Percentiles rank a stretch among this genome's conserved stretches.
Conservation (phyloP, 2,329 filamentous ascomycete genomes). For the Colletotrichum falcatum region DNA sequence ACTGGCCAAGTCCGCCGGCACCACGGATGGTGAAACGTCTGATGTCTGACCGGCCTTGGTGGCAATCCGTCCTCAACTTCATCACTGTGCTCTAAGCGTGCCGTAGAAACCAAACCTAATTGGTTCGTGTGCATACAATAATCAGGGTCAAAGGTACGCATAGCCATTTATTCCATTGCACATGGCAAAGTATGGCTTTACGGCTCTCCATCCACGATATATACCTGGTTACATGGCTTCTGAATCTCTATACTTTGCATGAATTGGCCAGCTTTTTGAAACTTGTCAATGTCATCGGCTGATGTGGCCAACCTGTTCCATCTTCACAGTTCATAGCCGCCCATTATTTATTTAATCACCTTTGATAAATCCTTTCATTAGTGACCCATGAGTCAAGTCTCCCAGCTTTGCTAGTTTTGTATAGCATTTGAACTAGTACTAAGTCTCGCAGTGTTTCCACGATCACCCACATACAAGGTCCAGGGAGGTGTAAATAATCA, state of each 20-base stretch:
- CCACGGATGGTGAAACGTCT: slow-evolving; percentile 33
- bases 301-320: neutral
- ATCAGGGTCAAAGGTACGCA: neutral
- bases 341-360: rapidly evolving
- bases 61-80: neutral
- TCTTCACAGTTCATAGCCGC: neutral
- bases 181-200: neutral
- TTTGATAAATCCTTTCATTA: neutral
- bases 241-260: too few species aligned
- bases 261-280: too few species aligned
- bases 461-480: neutral
- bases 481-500: neutral
- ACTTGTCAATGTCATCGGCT: neutral
- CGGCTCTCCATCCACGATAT: neutral
- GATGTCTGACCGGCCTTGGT: slow-evolving; percentile 17
- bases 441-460: neutral
- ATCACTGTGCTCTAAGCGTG: neutral
- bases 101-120: neutral
- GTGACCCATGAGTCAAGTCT: neutral
- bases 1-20: slow-evolving; percentile 2
- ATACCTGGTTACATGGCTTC: too few species aligned
- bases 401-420: neutral
- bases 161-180: neutral
- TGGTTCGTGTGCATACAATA: neutral
- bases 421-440: neutral